Evolutionary conservation across 306 rosid species (phyloP), one percentile per base, ranked within the genome.

Genomic region (Acacia acuminata): DNA sequence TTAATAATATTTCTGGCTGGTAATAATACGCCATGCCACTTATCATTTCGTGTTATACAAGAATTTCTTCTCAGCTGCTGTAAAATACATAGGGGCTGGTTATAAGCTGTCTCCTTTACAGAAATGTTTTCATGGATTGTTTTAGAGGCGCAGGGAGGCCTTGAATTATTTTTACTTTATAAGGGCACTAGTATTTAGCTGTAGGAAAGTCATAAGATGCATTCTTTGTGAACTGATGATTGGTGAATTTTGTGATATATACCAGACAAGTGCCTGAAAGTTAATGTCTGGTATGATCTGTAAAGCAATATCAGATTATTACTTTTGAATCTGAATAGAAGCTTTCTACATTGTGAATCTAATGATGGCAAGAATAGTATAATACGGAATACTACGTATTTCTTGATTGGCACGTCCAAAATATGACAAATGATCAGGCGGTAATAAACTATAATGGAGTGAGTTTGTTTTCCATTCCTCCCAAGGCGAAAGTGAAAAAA

Each of bases 101-200:
- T 12, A 3, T 68, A 72, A 56, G 53, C 79, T 24, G 5, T 68
- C 72, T 68, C 77, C 81, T 32, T 82, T 72, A 73, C 43, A 77
- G 83, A 69, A 72, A 47, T 47, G 4, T 77, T 81, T 55, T 73
- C 75, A 82, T 42, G 78, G 22, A 79, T 15, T 44, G 71, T 81
- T 84, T 86, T 72, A 27, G 73, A 65, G 85, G 66, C 81, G 0
- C 40, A 66, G 82, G 75, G 81, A 83, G 58, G 75, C 75, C 58
- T 44, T 32, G 42, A 84, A 60, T 84, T 90, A 47, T 88, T 87
- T 83, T 78, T 60, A 61, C 82, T 27, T 51, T 77, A 76, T 61
- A 71, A 72, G 65, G 83, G 78, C 85, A 73, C 82, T 77, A 70
- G 27, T 69, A 83, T 73, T 61, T 75, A 80, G 81, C 74, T 47